A percentile compares a stretch with the other conserved stretches of the same genome.
These are phyloP conservation scores for Russula earlei DNA, from an alignment of 768 basidiomycete genomes.

Conservation along the genomic window DNA sequence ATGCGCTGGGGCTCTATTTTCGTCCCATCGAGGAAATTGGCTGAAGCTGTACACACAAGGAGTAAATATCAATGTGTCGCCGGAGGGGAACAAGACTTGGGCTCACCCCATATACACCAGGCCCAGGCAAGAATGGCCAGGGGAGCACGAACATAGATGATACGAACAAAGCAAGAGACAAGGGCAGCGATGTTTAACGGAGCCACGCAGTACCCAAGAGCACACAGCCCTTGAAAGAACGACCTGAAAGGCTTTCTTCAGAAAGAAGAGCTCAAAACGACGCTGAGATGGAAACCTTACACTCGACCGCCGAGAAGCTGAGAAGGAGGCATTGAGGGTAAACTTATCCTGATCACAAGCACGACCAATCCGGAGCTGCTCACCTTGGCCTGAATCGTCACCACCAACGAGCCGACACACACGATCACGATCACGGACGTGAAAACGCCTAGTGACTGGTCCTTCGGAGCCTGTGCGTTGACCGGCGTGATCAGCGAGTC, in stretches of 20 bases:
- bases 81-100: background rate
- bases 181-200: constrained; percentile 88
- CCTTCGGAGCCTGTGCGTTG: constrained; percentile 61
- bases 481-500: background rate
- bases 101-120: constrained; percentile 95
- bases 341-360: no score
- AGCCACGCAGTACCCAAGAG: constrained; percentile 90
- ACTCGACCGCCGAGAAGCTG: constrained; percentile 77
- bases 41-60: constrained; percentile 49
- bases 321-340: constrained; percentile 4
- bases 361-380: no score
- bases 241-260: constrained; percentile 38
- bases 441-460: constrained; percentile 82
- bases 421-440: constrained; percentile 92
- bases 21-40: constrained; percentile 93
- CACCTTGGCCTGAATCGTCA: constrained; percentile 95
- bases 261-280: background rate
- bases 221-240: constrained; percentile 95
- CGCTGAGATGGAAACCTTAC: constrained; percentile 35
- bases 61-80: background rate
- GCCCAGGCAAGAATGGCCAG: constrained; percentile 81
- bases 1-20: constrained; percentile 87
- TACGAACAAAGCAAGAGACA: constrained; percentile 73
- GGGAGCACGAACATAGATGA: constrained; percentile 82
- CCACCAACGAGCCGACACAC: constrained; percentile 79